phyloP scores from a whole-genome alignment of 192 early-diverging fungal species.

The Phycomyces blakesleeanus region DNA sequence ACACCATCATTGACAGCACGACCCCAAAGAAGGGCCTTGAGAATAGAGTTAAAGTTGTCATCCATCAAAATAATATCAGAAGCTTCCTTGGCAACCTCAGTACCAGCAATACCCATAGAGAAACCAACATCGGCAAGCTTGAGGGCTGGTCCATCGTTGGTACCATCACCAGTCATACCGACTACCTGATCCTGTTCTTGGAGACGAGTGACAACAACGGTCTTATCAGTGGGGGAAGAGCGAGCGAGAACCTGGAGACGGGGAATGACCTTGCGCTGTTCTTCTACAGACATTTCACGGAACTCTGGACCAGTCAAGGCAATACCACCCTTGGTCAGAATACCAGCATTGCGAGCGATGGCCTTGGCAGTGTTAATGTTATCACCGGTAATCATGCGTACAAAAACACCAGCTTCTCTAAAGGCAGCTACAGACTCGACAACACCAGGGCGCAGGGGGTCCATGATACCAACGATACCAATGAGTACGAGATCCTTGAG shows the following conservation, averaged over 20 bases:
- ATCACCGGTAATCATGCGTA: constrained; percentile 88
- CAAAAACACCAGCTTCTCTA: constrained; percentile 77
- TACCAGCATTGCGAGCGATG: constrained; percentile 86
- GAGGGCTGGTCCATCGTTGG: constrained; percentile 83
- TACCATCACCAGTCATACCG: constrained; percentile 80
- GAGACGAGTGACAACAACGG: constrained; percentile 75
- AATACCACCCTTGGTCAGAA: constrained; percentile 67
- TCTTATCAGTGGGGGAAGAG: constrained; percentile 88
- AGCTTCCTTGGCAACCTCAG: constrained; percentile 80
- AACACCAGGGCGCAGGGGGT: constrained; percentile 82
- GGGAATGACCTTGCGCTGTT: constrained; percentile 61
- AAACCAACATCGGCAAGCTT: constrained; percentile 89
- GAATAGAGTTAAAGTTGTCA: constrained; percentile 82
- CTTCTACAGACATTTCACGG: constrained; percentile 62
- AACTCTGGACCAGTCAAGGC: constrained; percentile 79
- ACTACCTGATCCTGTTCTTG: constrained; percentile 67
- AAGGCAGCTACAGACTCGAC: constrained; percentile 71
- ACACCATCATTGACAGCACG: constrained; percentile 79
- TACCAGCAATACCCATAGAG: constrained; percentile 89
- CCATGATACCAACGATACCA: constrained; percentile 83
- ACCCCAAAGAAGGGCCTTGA: constrained; percentile 77
- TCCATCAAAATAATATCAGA: constrained; percentile 85
- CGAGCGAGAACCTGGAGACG: constrained; percentile 83
- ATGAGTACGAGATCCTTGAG: constrained; percentile 54
- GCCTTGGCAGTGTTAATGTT: constrained; percentile 86